A percentile compares a stretch with the other conserved stretches of the same genome.
These are phyloP conservation scores for Boletus huronensis DNA, from an alignment of 768 basidiomycete species.

Conservation along the genomic window DNA sequence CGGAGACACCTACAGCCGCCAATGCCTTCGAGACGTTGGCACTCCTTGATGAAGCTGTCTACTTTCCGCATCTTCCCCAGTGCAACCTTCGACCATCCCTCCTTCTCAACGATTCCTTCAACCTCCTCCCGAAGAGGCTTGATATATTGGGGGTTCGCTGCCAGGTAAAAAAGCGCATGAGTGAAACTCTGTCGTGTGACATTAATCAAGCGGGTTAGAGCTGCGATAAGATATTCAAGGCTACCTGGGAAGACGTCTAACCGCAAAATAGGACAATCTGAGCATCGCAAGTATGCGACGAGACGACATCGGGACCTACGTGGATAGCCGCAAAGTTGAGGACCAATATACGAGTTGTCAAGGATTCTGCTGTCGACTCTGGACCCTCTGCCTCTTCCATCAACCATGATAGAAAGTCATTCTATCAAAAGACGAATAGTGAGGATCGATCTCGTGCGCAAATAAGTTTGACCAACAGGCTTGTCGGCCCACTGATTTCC, in stretches of 20 bases:
- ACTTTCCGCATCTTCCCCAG: too few relatives aligned
- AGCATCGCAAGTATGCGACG: neutral
- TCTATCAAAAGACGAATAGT: constrained; percentile 9
- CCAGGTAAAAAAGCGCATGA: too few relatives aligned
- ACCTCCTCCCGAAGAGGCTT: too few relatives aligned
- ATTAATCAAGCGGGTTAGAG: neutral
- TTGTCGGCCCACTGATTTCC: constrained; percentile 29
- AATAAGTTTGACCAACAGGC: constrained; percentile 19
- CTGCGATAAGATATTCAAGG: too few relatives aligned
- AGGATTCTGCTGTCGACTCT: constrained; percentile 15
- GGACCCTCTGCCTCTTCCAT: constrained; percentile 23
- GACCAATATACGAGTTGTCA: constrained; percentile 10
- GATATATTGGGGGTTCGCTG: too few relatives aligned
- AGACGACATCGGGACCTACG: neutral
- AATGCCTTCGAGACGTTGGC: constrained; percentile 7
- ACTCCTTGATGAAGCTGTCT: constrained; percentile 30
- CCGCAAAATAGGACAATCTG: too few relatives aligned
- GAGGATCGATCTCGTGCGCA: neutral
- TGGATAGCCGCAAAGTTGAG: neutral
- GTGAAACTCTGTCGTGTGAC: too few relatives aligned
- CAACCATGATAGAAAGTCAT: constrained; percentile 33
- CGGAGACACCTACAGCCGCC: constrained; percentile 20
- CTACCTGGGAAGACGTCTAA: neutral
- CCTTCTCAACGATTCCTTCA: too few relatives aligned
- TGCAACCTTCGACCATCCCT: too few relatives aligned